Base-by-base conservation (phyloP, 768 basidiomycete species). In the Mycena leptocephala region DNA sequence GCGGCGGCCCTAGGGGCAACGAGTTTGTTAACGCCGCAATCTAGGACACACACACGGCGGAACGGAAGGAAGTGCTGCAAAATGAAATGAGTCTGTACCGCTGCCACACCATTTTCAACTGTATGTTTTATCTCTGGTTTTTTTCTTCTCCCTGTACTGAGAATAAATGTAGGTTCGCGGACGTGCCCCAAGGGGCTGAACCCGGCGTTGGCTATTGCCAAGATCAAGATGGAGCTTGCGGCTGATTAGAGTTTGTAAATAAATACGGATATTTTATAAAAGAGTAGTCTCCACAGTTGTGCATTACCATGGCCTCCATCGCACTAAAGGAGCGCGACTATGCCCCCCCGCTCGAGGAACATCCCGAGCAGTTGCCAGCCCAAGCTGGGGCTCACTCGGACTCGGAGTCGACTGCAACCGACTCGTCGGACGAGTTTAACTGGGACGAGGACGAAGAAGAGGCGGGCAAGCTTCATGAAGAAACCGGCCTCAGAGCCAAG, bases 81-180 rank as follows among this genome's bases (percentile, higher is more conserved):
- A 99, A 99, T 86, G 94, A 96, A 82, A 90, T 99, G 90, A 97
- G 96, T 83, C 86, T 99, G 84, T 99, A 98, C 89, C 93, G 98
- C 73, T 99, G 98, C 89, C 98, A 99, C 87, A 99, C 98, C 62
- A 99, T 98, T 88, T 98, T 99, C 90, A 98, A 98, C 87, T 96
- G 96, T 95, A 72, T 33, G 72, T 90, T 84, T n/a, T 58, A 10
- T 58, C 41, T 65, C 7, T 20, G 8, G 32, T 30, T n/a, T 2
- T 11, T 22, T 22, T 30, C 13, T 43, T 11, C 24, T 9, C 22
- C n/a, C 41, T 28, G 26, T 43, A 20, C 64, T 65, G 26, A 51
- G 16, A 28, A 62, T 76, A 39, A 26, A 1, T 26, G 73, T 75
- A 94, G 95, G 96, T 85, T 92, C 97, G 63, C 94, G 95, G 71